phyloP scores from a whole-genome alignment of 129 eudicot genomes.

The Lactuca sativa region DNA sequence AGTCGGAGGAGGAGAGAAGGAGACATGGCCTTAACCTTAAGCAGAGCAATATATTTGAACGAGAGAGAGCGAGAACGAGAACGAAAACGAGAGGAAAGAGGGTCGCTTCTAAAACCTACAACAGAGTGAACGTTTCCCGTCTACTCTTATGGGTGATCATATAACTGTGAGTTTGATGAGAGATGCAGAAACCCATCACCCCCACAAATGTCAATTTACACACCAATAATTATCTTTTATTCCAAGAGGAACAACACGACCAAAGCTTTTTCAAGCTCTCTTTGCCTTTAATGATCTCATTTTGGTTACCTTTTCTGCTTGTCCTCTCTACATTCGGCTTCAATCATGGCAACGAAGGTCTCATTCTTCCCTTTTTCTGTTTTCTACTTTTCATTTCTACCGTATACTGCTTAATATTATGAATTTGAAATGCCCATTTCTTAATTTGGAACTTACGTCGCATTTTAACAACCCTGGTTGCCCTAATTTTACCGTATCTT shows the following conservation, averaged over 20 bases:
- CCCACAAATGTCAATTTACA: slow-evolving; percentile 23
- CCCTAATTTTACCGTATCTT: slow-evolving; percentile 6
- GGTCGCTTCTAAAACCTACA: slow-evolving; percentile 5
- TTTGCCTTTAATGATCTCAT: slow-evolving; percentile 52
- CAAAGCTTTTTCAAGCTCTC: slow-evolving; percentile 47
- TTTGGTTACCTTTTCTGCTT: slow-evolving; percentile 62
- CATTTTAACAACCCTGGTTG: not conserved
- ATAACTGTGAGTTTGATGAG: slow-evolving; percentile 20
- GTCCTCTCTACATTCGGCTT: slow-evolving; percentile 61
- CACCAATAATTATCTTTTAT: slow-evolving; percentile 17
- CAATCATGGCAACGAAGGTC: slow-evolving; percentile 66
- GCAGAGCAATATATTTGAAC: slow-evolving; percentile 8
- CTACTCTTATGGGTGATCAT: slow-evolving; percentile 21
- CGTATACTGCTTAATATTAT: not conserved
- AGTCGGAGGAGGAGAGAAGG: slow-evolving; percentile 11
- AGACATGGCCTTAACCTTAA: slow-evolving; percentile 7
- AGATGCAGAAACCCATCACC: slow-evolving; percentile 43
- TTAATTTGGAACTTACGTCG: not conserved
- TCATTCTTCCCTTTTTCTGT: not conserved
- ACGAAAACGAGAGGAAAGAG: not conserved
- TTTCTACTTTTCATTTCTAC: not conserved
- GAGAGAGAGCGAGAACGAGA: not conserved
- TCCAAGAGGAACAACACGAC: slow-evolving; percentile 14
- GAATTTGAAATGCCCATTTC: not conserved
- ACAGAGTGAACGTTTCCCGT: slow-evolving; percentile 24